Evolutionary conservation across 2,329 filamentous ascomycete species (phyloP).

Genomic region (Monosporascus sp.): DNA sequence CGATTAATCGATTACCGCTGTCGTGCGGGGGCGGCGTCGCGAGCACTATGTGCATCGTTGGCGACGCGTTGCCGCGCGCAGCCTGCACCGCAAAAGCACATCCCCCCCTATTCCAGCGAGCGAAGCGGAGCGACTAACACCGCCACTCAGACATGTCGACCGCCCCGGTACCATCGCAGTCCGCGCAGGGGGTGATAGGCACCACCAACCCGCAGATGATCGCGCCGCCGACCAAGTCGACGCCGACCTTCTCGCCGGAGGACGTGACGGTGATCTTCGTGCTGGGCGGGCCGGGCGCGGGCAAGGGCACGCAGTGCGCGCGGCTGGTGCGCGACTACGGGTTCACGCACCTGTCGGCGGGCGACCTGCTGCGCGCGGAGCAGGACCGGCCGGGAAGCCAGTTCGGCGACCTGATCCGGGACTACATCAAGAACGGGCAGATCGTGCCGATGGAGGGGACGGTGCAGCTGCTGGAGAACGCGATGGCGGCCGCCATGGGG

Average conservation of each 20-base stretch:
- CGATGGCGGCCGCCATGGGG: constrained; percentile 69
- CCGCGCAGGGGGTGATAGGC: too few species aligned
- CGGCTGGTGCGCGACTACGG: constrained; percentile 81
- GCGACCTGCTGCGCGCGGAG: constrained; percentile 89
- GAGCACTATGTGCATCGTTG: too few species aligned
- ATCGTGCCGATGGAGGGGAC: constrained; percentile 99
- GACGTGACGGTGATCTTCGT: constrained; percentile 94
- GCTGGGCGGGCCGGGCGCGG: constrained; percentile 89
- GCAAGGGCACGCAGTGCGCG: constrained; percentile 93
- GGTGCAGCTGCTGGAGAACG: constrained; percentile 86
- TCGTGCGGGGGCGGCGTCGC: background rate
- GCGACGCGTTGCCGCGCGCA: too few species aligned
- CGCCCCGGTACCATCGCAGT: background rate
- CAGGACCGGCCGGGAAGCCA: constrained; percentile 80
- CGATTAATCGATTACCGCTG: background rate
- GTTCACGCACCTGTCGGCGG: constrained; percentile 90
- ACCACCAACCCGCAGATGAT: constrained; percentile 20
- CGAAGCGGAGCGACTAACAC: too few species aligned
- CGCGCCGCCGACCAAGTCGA: constrained; percentile 33
- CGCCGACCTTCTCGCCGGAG: constrained; percentile 67
- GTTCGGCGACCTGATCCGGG: constrained; percentile 88
- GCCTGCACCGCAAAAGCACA: too few species aligned
- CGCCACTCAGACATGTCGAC: background rate
- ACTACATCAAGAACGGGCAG: constrained; percentile 87
- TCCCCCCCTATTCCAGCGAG: too few species aligned